phyloP scores from a whole-genome alignment of 129 eudicot genomes.

The Deinandra increscens region DNA sequence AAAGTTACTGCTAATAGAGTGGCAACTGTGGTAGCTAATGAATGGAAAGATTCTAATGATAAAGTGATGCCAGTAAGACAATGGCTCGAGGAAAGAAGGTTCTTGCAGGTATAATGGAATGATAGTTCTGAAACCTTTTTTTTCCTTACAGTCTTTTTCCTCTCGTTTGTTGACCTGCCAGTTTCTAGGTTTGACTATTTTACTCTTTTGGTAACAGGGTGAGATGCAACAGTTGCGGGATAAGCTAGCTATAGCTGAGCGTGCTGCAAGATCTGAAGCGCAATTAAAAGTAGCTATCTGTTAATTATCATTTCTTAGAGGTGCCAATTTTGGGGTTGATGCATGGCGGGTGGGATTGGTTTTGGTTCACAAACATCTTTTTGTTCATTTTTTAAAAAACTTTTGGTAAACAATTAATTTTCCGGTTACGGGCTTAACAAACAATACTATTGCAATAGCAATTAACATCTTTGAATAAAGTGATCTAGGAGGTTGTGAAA shows the following conservation, averaged over 20 bases:
- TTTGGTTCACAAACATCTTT: background rate
- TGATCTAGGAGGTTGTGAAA: too few species aligned
- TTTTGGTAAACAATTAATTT: background rate
- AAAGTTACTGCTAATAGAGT: constrained; percentile 95
- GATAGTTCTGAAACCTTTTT: constrained; percentile 6
- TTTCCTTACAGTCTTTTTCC: background rate
- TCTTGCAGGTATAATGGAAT: constrained; percentile 61
- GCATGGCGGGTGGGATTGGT: background rate
- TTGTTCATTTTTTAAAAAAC: background rate
- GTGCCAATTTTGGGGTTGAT: background rate
- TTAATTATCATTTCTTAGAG: background rate
- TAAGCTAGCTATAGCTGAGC: constrained; percentile 66
- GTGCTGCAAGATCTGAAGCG: constrained; percentile 91
- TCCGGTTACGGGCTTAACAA: background rate
- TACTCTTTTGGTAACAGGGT: constrained; percentile 50
- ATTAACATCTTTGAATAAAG: background rate
- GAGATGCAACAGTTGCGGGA: constrained; percentile 88
- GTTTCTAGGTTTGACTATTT: constrained; percentile 10
- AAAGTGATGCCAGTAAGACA: constrained; percentile 97
- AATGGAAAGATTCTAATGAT: constrained; percentile 92
- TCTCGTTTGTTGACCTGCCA: constrained; percentile 15
- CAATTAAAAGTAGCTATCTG: constrained; percentile 55
- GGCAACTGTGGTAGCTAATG: constrained; percentile 90
- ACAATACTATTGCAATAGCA: background rate
- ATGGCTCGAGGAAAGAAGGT: constrained; percentile 93